Evolutionary conservation across 1,284 basidiomycete genomes (phyloP).

Genomic region (Cerioporus squamosus): DNA sequence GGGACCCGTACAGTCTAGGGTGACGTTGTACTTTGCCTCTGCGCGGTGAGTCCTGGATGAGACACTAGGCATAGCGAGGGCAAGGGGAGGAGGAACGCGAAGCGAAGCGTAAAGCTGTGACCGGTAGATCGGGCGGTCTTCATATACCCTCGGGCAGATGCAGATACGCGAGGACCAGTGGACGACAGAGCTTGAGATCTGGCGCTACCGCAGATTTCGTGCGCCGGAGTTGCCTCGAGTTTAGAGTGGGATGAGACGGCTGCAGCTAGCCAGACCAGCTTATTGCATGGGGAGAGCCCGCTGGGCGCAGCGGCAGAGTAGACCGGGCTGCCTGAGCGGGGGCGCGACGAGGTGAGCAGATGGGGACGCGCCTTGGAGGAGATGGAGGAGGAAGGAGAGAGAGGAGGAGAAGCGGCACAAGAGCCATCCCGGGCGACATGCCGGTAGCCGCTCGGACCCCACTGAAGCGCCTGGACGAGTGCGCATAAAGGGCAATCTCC

Average conservation of each 20-base stretch:
- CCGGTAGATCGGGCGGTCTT: not conserved
- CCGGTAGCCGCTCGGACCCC: constrained; percentile 1
- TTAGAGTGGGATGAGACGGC: not conserved
- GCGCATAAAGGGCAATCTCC: not conserved
- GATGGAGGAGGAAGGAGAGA: constrained; percentile 17
- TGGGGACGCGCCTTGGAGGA: not conserved
- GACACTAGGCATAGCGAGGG: constrained; percentile 34
- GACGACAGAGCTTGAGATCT: constrained; percentile 14
- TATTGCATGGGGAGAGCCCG: not conserved
- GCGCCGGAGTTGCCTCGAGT: constrained; percentile 4
- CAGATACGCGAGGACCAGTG: constrained; percentile 20
- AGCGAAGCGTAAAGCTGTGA: not conserved
- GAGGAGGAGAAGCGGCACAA: constrained; percentile 4
- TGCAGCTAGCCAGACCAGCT: not conserved
- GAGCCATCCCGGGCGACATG: not conserved
- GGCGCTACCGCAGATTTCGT: constrained; percentile 15
- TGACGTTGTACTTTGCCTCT: constrained; percentile 78
- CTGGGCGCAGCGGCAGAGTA: not conserved
- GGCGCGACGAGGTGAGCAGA: not conserved
- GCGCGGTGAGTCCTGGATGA: constrained; percentile 44
- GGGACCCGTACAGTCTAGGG: constrained; percentile 68
- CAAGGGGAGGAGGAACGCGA: not conserved
- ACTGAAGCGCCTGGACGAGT: constrained; percentile 4
- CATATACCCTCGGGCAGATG: constrained; percentile 18
- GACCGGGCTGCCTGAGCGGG: not conserved